Percentiles rank a stretch among this genome's conserved stretches.
These are phyloP conservation scores for Trichoderma asperelloides DNA, from an alignment of 495 filamentous ascomycete species.

Conservation along the genomic window DNA sequence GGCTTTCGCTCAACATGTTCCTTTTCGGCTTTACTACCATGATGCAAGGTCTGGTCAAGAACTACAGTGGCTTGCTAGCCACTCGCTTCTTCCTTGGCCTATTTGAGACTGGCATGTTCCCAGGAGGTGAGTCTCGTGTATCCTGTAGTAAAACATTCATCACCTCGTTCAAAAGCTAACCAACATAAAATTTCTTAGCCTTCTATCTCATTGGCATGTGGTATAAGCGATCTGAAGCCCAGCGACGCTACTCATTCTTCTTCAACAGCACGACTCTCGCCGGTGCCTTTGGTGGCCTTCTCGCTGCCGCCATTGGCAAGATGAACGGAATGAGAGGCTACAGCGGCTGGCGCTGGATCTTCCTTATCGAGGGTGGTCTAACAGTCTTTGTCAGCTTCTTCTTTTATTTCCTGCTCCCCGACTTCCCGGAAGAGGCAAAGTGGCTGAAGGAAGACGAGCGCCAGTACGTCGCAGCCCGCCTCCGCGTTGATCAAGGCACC, in stretches of 20 bases:
- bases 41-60: conserved; percentile 71
- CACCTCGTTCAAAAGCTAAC: neutral
- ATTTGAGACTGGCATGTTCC: conserved; percentile 87
- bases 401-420: conserved; percentile 74
- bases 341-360: conserved; percentile 80
- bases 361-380: conserved; percentile 62
- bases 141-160: too few species aligned
- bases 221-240: conserved; percentile 81
- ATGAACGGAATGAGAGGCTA: conserved; percentile 64
- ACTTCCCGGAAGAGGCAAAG: conserved; percentile 58
- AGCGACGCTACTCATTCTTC: conserved; percentile 85
- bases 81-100: conserved; percentile 83
- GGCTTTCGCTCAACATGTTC: conserved; percentile 76
- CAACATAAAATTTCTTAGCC: neutral
- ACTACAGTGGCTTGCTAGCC: conserved; percentile 67
- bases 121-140: conserved; percentile 37
- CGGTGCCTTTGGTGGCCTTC: conserved; percentile 77
- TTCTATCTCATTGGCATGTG: conserved; percentile 51
- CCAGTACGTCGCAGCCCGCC: conserved; percentile 59
- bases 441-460: conserved; percentile 72
- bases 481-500: conserved; percentile 69
- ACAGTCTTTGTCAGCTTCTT: conserved; percentile 62
- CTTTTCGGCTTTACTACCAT: conserved; percentile 69
- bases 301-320: conserved; percentile 78
- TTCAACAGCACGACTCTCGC: conserved; percentile 77